Base-by-base conservation (phyloP, 2,329 filamentous ascomycete species). In the Dothistroma pini region DNA sequence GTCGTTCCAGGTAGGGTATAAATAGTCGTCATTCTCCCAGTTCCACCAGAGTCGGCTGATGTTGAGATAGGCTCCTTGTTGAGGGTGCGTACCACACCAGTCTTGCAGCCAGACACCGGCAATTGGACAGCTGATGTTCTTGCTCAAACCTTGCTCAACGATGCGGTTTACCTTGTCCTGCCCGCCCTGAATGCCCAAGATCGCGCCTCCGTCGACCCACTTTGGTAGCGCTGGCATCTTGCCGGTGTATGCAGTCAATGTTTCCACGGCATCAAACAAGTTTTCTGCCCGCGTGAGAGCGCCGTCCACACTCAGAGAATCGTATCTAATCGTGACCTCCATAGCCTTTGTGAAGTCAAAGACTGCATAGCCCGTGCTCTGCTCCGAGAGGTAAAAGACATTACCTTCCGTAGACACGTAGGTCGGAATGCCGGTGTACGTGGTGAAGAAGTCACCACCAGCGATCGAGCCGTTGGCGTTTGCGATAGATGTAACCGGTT, bases 1-100 rank as follows among this genome's bases (percentile, higher is more conserved):
- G 5, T 72, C 57, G n/a, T 63, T 63, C 74, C 73, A 76, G 0
- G 64, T 70, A 0, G 75, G 75, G 57, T 76, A 76, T 0, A 76
- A 68, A 5, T 63, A 57, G 10, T 65, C 63, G 56, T 76, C 74
- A 19, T 71, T 67, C 60, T 76, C 75, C 74, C 74, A 76, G 58
- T 76, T 76, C 75, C 74, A 76, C 74, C 74, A 76, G 2, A 76
- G 68, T 32, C 75, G 69, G 16, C 72, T 74, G 38, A 76, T 69
- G 56, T 73, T 73, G 48, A 69, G 67, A 54, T 72, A 74, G 8
- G 74, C 71, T 14, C 70, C 74, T 4, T 66, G 62, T 56, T 76
- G 74, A 8, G 66, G 60, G 51, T 75, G 73, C 9, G 74, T 75
- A 0, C 74, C 74, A 35, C 66, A 71, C 75, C 74, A 75, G 58